Conservation (phyloP, 192 early-diverging fungal genomes). For the Backusella australiensis region DNA sequence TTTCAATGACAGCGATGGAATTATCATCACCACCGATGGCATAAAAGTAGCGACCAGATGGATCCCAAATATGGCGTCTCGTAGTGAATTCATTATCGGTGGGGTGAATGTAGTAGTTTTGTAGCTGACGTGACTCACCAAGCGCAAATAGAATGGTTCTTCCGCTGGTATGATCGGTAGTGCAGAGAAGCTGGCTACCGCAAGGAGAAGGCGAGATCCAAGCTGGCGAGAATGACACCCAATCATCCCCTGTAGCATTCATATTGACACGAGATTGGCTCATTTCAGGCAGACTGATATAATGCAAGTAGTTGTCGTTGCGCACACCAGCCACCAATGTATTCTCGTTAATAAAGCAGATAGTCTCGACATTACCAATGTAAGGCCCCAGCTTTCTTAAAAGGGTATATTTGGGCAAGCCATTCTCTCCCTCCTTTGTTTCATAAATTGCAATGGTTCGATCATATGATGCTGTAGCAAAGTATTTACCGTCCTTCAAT, state of each 20-base stretch:
- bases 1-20: conserved; percentile 49
- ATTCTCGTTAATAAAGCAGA: conserved; percentile 51
- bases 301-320: conserved; percentile 73
- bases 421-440: neutral
- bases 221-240: conserved; percentile 83
- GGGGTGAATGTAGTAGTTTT: conserved; percentile 60
- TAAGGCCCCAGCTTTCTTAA: conserved; percentile 27
- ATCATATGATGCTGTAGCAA: conserved; percentile 74
- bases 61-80: conserved; percentile 64
- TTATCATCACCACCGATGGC: conserved; percentile 62
- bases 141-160: conserved; percentile 60
- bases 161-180: conserved; percentile 68
- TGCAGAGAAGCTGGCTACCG: conserved; percentile 55
- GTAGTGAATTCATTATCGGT: conserved; percentile 56
- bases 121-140: conserved; percentile 45
- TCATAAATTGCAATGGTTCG: conserved; percentile 63
- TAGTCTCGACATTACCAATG: conserved; percentile 60
- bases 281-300: conserved; percentile 50
- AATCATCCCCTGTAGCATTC: conserved; percentile 70
- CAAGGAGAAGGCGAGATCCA: conserved; percentile 55
- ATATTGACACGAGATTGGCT: conserved; percentile 54
- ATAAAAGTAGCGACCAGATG: conserved; percentile 59
- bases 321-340: conserved; percentile 61
- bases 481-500: conserved; percentile 44
- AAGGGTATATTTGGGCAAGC: conserved; percentile 13